phyloP scores from a whole-genome alignment of 225 moss, liverwort and hornwort genomes.

The Marchantia paleacea region DNA sequence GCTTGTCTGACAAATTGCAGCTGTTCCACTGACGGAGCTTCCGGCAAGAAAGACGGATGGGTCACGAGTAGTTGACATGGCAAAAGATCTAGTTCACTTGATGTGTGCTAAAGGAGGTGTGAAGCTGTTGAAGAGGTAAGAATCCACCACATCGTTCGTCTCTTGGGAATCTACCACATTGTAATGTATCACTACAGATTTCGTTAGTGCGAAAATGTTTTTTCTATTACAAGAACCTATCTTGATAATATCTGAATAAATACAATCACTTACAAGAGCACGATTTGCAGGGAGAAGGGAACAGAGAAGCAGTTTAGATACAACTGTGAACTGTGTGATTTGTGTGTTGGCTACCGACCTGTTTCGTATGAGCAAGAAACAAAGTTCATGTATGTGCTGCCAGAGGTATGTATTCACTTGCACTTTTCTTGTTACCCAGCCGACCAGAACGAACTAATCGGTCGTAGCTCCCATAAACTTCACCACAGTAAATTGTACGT shows the following conservation, averaged over 20 bases:
- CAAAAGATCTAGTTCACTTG: conserved; percentile 32
- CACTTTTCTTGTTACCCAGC: too few species aligned
- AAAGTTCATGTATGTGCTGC: conserved; percentile 33
- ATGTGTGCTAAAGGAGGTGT: conserved; percentile 37
- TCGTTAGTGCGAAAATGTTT: neutral
- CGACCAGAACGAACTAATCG: neutral
- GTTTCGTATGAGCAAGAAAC: conserved; percentile 32
- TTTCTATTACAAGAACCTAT: neutral
- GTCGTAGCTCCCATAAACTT: too few species aligned
- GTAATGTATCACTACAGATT: neutral
- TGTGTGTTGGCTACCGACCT: conserved; percentile 36
- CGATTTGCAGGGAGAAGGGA: conserved; percentile 34
- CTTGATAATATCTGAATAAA: neutral
- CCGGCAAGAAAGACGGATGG: conserved; percentile 35
- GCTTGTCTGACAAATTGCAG: conserved; percentile 23
- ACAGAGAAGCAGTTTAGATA: conserved; percentile 37
- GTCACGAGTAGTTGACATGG: conserved; percentile 30
- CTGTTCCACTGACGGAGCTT: conserved; percentile 29
- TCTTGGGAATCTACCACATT: too few species aligned
- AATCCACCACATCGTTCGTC: too few species aligned
- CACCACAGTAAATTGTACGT: neutral
- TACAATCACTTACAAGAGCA: too few species aligned
- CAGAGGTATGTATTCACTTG: conserved; percentile 22
- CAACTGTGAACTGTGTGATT: conserved; percentile 35
- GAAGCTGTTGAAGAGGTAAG: conserved; percentile 34